These are phyloP conservation scores for Arabis alpina DNA, from an alignment of 345 rosid genomes.

Conservation along the genomic window DNA sequence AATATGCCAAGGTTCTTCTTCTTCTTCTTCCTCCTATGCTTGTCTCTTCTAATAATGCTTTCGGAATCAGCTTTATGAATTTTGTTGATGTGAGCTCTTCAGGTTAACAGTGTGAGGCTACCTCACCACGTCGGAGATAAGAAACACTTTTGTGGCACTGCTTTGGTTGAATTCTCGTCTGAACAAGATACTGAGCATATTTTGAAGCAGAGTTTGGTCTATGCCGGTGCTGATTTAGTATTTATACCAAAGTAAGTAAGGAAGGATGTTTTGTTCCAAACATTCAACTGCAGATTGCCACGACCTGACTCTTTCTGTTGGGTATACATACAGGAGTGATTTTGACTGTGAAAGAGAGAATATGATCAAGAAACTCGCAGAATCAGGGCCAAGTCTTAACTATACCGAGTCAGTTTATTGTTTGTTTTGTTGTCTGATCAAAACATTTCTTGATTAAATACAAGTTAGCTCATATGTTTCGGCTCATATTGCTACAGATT, in stretches of 20 bases:
- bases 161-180: constrained; percentile 60
- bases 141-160: constrained; percentile 56
- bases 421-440: not conserved
- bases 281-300: not conserved
- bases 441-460: constrained; percentile 4
- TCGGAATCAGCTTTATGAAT: not conserved
- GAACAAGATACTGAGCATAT: constrained; percentile 48
- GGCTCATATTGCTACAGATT: constrained; percentile 43
- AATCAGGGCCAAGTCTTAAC: not conserved
- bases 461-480: not conserved
- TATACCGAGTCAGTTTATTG: constrained; percentile 20
- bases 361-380: constrained; percentile 35
- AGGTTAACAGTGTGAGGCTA: constrained; percentile 62
- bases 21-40: not conserved
- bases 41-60: not conserved
- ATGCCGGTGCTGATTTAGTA: constrained; percentile 53
- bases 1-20: constrained; percentile 49
- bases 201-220: constrained; percentile 48
- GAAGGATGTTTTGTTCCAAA: not conserved
- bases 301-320: constrained; percentile 22
- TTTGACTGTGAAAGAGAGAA: constrained; percentile 54
- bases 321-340: constrained; percentile 47
- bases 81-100: constrained; percentile 10
- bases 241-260: constrained; percentile 52
- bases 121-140: constrained; percentile 59